Evolutionary conservation across 2,329 filamentous ascomycete species (phyloP).

Genomic region (Calonectria montana): DNA sequence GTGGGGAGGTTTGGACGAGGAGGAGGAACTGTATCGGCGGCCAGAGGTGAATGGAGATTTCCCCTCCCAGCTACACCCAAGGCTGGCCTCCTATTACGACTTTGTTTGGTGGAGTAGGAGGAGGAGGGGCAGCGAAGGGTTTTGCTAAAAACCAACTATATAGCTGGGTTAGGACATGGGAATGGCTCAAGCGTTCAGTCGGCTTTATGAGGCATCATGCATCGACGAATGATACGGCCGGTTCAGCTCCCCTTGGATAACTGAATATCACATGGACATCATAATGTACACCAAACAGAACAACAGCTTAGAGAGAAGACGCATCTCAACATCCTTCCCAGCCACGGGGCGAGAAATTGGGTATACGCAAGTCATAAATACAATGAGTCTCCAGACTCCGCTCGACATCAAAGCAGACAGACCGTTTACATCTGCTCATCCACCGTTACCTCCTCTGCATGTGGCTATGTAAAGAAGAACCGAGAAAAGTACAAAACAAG

Average conservation of each 20-base stretch:
- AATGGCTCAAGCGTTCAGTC: constrained; percentile 28
- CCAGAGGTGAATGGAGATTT: constrained; percentile 14
- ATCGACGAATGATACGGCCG: background rate
- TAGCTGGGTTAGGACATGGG: constrained; percentile 33
- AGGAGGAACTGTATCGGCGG: constrained; percentile 27
- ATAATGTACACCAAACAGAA: background rate
- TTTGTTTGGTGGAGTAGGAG: constrained; percentile 16
- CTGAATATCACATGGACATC: background rate
- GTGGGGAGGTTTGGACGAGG: constrained; percentile 5
- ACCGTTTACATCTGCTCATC: constrained; percentile 15
- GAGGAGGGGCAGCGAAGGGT: constrained; percentile 13
- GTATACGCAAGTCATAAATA: constrained; percentile 39
- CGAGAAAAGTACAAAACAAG: constrained; percentile 20
- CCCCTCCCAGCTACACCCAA: background rate
- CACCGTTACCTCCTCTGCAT: constrained; percentile 22
- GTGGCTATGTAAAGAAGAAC: constrained; percentile 33
- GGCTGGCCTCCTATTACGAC: constrained; percentile 30
- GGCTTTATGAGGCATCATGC: background rate
- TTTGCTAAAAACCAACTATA: constrained; percentile 27
- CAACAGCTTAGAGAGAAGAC: background rate
- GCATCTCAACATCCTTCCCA: constrained; percentile 16
- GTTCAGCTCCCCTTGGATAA: background rate
- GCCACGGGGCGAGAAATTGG: constrained; percentile 29
- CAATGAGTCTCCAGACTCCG: constrained; percentile 39
- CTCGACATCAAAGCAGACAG: constrained; percentile 29